Evolutionary conservation across 768 basidiomycete genomes (phyloP), one percentile per base, ranked within the genome.

Genomic region (Boletus reticuloceps): DNA sequence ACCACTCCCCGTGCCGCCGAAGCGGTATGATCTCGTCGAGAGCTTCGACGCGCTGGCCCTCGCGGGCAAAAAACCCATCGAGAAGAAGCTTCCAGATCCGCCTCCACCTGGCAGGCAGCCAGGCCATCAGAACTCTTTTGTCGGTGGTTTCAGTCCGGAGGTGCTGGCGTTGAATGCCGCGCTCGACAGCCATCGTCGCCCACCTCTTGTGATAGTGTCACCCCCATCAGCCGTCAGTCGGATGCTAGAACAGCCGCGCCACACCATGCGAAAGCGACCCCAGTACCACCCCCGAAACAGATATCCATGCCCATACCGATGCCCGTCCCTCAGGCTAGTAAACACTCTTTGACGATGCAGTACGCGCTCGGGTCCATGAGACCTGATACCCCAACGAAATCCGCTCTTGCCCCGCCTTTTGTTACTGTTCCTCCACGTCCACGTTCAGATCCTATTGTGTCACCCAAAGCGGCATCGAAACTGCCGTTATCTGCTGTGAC

Each of bases 121-220:
- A 25, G 25, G 19, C 14, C 25, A 13, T 25, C 38, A 47, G 20
- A 38, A 1, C 43, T 56, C 58, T 29, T 84, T 85, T 59, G 65
- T 83, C 32, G 82, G 81, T 17, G 82, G 83, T 31, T 85, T 85
- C 61, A 55, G 19, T 42, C 71, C 60, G 2, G 59, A 49, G 48
- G n/a, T 32, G 41, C 36, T 61, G 8, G 47, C 55, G 5, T 22
- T 49, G 48, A 63, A 59, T 14, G 17, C 32, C 9, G 43, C 37
- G 4, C 60, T 54, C 47, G 55, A 61, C 40, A 51, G 34, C 27
- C 49, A 36, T 19, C 53, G 50, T 37, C 56, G 49, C 36, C 50
- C 64, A 10, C 49, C 61, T 40, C 51, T 39, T 6, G 53, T 19
- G 10, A 22, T 3, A 22, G 22, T 22, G 22, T 22, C 22, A 22